Evolutionary conservation across 176 grass and related monocot genomes (phyloP).

Genomic region (Raddia distichophylla): DNA sequence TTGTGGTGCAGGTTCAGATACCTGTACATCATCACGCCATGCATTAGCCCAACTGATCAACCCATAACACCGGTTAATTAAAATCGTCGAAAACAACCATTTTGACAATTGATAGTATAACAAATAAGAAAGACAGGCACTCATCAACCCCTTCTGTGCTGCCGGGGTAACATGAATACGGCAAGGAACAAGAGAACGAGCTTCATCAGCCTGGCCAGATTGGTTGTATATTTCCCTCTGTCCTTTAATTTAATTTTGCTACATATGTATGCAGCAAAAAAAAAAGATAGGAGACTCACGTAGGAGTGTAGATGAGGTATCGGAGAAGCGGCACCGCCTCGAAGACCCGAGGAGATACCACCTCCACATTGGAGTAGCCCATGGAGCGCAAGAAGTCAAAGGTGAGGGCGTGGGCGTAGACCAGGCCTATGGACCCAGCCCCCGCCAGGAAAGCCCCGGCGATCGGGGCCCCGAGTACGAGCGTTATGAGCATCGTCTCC

Average conservation of each 20-base stretch:
- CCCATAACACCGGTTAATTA: neutral
- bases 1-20: conserved; percentile 85
- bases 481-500: conserved; percentile 61
- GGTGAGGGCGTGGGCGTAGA: conserved; percentile 59
- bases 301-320: conserved; percentile 86
- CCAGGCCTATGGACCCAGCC: conserved; percentile 62
- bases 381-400: conserved; percentile 80
- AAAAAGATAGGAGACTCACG: conserved; percentile 47
- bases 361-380: conserved; percentile 95
- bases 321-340: conserved; percentile 51
- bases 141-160: neutral
- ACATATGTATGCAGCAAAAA: neutral
- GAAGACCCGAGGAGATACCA: conserved; percentile 60
- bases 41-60: neutral
- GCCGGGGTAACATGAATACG: neutral
- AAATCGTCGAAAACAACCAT: neutral
- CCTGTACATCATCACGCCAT: conserved; percentile 28
- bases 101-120: neutral
- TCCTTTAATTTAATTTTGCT: neutral
- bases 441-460: conserved; percentile 67
- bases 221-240: neutral
- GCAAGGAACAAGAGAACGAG: neutral
- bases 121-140: neutral
- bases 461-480: conserved; percentile 62
- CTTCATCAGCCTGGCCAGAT: neutral